Conservation (phyloP, 805 yeast species). For the Hanseniaspora taiwanica region DNA sequence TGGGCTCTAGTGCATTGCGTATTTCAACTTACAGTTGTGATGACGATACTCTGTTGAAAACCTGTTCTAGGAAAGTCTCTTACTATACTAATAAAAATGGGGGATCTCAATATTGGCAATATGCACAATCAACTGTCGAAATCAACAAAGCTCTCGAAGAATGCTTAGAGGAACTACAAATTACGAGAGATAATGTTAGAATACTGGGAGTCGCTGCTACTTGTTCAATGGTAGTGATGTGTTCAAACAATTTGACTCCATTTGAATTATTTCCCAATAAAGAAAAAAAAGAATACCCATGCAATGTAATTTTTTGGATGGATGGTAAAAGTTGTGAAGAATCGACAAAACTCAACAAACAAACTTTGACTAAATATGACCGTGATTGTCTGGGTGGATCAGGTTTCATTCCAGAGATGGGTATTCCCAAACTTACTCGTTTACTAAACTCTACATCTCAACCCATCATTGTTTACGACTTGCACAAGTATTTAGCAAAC, state of each 20-base stretch:
- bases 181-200: conserved; percentile 4
- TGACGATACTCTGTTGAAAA: conserved; percentile 10
- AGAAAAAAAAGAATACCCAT: conserved; percentile 7
- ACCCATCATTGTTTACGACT: conserved; percentile 33
- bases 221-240: conserved; percentile 41
- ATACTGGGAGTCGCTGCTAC: conserved; percentile 39
- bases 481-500: conserved; percentile 33
- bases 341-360: conserved; percentile 19
- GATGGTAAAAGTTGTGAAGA: conserved; percentile 32
- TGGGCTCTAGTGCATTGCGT: conserved; percentile 39
- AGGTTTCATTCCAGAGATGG: conserved; percentile 42
- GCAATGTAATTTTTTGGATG: conserved; percentile 48
- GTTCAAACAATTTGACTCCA: conserved; percentile 15
- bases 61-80: conserved; percentile 11
- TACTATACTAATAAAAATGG: conserved; percentile 13
- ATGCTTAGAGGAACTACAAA: conserved; percentile 12
- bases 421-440: conserved; percentile 37
- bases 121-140: conserved; percentile 31
- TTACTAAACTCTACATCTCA: conserved; percentile 23
- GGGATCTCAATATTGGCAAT: conserved; percentile 13
- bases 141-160: conserved; percentile 23
- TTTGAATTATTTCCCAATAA: conserved; percentile 20
- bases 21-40: conserved; percentile 19
- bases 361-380: conserved; percentile 10
- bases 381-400: conserved; percentile 26